Evolutionary conservation across 768 basidiomycete genomes (phyloP), one percentile per base, ranked within the genome.

Genomic region (Dentipellis fragilis): DNA sequence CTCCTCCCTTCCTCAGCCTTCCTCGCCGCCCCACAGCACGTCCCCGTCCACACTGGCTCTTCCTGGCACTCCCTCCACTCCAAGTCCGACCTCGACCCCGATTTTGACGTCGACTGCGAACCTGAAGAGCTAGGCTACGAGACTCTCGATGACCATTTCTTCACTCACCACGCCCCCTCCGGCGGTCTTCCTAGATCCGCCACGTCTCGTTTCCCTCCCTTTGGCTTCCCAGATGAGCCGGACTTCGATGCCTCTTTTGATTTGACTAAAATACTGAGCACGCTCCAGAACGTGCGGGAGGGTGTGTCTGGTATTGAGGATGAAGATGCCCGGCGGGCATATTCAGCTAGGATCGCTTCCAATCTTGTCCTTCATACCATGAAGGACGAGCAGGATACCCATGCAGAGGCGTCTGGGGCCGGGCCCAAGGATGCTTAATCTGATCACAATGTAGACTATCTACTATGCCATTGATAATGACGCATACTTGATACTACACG

Each of bases 41-140:
- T 55, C 3, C 67, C 67, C 8, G 62, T 58, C 55, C 64, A 60
- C 63, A 69, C 62, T 55, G 68, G 63, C 51, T 59, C 58, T 55
- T 68, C 64, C 22, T 85, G 84, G 63, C 75, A 69, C 40, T 77
- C 82, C 10, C 67, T 84, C 35, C 80, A 78, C 4, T 83, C 82
- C 8, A 38, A 45, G 42, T 45, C 42, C 29, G 12, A 72, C 73
- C n/a, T 80, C 82, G 42, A 45, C 16, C 73, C 85, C 58, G 79
- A 75, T 10, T 75, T 68, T 23, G 75, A 79, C 49, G 12, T 42
- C 1, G 55, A 56, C 17, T 49, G 53, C 19, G 45, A 50, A 17
- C 19, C 29, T 16, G 48, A 22, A 7, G 48, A 49, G 22, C 23
- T 12, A 2, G 59, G 59, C 17, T 62, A 60, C 38, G 59, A 60